Percentiles rank a stretch among this genome's conserved stretches.
Conservation (phyloP, 2,329 filamentous ascomycete genomes). For the Arthrobotrys entomopaga region DNA sequence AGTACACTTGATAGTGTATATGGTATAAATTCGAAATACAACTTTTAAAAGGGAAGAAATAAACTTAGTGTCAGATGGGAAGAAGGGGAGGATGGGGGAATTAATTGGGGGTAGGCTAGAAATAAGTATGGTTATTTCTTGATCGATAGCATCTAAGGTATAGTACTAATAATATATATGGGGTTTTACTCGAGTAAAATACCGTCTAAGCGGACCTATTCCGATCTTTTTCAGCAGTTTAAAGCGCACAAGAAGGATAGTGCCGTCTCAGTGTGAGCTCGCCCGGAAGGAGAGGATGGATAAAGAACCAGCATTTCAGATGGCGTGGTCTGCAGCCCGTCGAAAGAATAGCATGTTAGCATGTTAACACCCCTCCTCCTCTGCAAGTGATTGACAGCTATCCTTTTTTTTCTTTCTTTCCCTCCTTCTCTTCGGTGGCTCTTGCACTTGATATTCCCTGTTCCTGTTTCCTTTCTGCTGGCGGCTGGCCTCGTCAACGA, state of each 20-base stretch:
- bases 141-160: background rate
- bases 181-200: background rate
- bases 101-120: background rate
- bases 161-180: background rate
- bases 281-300: slow-evolving; percentile 11
- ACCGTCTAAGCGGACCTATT: no score
- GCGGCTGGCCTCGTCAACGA: no score
- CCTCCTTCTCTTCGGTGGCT: slow-evolving; percentile 9
- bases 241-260: slow-evolving; percentile 3
- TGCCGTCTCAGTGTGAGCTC: slow-evolving; percentile 9
- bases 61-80: background rate
- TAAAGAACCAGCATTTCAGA: background rate
- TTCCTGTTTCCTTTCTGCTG: slow-evolving; percentile 14
- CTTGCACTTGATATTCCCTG: slow-evolving; percentile 26
- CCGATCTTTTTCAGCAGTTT: slow-evolving; percentile 27
- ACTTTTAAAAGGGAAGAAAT: background rate
- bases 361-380: background rate
- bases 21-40: background rate
- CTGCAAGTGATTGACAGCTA: slow-evolving; percentile 31
- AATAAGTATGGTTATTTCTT: background rate
- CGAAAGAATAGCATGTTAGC: background rate
- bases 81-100: background rate
- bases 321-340: slow-evolving; percentile 18
- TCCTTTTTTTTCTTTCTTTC: background rate
- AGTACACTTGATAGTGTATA: no score